phyloP scores from a whole-genome alignment of 2,329 filamentous ascomycete species.

The Byssoonygena ceratinophila region DNA sequence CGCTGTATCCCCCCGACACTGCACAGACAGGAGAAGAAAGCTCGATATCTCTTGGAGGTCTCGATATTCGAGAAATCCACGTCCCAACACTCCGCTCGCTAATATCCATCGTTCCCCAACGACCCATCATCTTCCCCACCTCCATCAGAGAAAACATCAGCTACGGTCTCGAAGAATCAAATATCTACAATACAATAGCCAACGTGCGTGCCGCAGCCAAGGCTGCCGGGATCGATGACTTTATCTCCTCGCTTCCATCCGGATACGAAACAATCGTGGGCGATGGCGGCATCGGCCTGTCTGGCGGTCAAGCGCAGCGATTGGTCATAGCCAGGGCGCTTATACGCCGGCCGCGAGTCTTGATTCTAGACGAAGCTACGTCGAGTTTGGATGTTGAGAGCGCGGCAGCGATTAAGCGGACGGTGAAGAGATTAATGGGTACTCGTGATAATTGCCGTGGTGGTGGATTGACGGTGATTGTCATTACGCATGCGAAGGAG shows the following conservation, averaged over 20 bases:
- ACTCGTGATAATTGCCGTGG: slow-evolving; percentile 21
- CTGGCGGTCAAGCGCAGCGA: slow-evolving; percentile 73
- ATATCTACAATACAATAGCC: slow-evolving; percentile 38
- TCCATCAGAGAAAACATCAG: slow-evolving; percentile 48
- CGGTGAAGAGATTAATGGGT: slow-evolving; percentile 47
- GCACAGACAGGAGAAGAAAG: slow-evolving; percentile 22
- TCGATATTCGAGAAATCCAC: slow-evolving; percentile 50
- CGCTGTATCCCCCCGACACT: slow-evolving; percentile 59
- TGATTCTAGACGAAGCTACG: slow-evolving; percentile 82
- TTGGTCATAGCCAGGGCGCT: slow-evolving; percentile 72
- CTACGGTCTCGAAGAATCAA: slow-evolving; percentile 55
- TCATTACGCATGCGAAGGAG: slow-evolving; percentile 70
- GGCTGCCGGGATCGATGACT: slow-evolving; percentile 59
- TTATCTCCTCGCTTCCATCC: slow-evolving; percentile 58
- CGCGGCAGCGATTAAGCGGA: slow-evolving; percentile 53
- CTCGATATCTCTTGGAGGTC: slow-evolving; percentile 44
- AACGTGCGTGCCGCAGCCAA: slow-evolving; percentile 47
- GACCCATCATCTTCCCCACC: slow-evolving; percentile 49
- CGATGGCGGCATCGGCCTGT: slow-evolving; percentile 62
- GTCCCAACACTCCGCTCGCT: slow-evolving; percentile 51
- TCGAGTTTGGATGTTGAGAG: slow-evolving; percentile 64
- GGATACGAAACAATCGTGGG: slow-evolving; percentile 66
- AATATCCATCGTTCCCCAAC: slow-evolving; percentile 50
- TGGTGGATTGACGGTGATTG: slow-evolving; percentile 54
- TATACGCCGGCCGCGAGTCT: slow-evolving; percentile 56